Percentiles rank a stretch among this genome's conserved stretches.
These are phyloP conservation scores for Rhizopogon salebrosus DNA, from an alignment of 768 basidiomycete species.

Conservation along the genomic window DNA sequence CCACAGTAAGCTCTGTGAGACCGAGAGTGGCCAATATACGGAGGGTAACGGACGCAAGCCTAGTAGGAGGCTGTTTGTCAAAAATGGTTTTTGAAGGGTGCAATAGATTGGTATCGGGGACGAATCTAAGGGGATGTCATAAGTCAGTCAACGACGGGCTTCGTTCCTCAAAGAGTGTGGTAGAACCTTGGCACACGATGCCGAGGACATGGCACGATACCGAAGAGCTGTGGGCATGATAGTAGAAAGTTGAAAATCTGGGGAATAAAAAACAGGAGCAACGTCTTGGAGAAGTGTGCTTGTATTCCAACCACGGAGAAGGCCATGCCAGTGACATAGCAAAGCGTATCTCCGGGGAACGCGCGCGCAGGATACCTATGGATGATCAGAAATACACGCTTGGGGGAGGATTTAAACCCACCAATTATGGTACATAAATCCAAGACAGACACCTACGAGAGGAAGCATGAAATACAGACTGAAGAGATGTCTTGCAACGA, in stretches of 20 bases:
- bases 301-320: conserved; percentile 97
- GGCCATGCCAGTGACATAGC: conserved; percentile 98
- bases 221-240: conserved; percentile 92
- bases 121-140: conserved; percentile 48
- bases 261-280: conserved; percentile 94
- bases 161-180: not conserved
- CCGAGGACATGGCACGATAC: conserved; percentile 87
- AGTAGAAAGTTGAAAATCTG: conserved; percentile 97
- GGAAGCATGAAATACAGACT: conserved; percentile 97
- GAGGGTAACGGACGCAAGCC: conserved; percentile 49
- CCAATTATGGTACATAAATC: conserved; percentile 97
- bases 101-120: conserved; percentile 68
- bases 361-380: conserved; percentile 90
- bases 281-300: conserved; percentile 94
- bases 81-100: conserved; percentile 71
- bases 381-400: not conserved
- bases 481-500: conserved; percentile 92
- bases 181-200: conserved; percentile 85
- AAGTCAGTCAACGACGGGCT: not conserved
- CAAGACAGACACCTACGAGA: conserved; percentile 82
- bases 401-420: conserved; percentile 30
- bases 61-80: conserved; percentile 45
- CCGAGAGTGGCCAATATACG: conserved; percentile 56
- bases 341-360: conserved; percentile 96
- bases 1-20: conserved; percentile 57